Conservation (phyloP, 2,329 filamentous ascomycete genomes). For the Neofusicoccum umdonicola region DNA sequence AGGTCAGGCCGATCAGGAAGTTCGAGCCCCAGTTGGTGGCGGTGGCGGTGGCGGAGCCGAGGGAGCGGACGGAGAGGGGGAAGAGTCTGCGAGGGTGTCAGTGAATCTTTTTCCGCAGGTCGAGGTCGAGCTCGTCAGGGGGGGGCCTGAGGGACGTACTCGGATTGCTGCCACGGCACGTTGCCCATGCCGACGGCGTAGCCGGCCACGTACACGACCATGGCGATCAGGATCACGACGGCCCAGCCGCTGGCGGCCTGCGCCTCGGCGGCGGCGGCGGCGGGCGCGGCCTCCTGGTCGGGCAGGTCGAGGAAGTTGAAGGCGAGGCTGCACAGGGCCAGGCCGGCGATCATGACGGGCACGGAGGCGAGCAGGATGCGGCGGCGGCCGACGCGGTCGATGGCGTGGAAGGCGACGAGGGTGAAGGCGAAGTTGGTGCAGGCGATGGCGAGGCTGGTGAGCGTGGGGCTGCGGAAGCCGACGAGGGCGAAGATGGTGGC, state of each 20-base stretch:
- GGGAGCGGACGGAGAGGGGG: slow-evolving; percentile 68
- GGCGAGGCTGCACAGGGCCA: slow-evolving; percentile 68
- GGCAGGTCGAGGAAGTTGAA: slow-evolving; percentile 64
- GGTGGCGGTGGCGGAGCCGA: slow-evolving; percentile 71
- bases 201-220: slow-evolving; percentile 79
- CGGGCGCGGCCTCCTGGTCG: slow-evolving; percentile 18
- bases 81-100: slow-evolving; percentile 54
- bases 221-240: slow-evolving; percentile 64
- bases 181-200: slow-evolving; percentile 88
- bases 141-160: slow-evolving; percentile 43
- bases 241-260: slow-evolving; percentile 25
- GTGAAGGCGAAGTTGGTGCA: slow-evolving; percentile 48
- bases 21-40: slow-evolving; percentile 88
- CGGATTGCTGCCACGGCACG: slow-evolving; percentile 94
- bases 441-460: slow-evolving; percentile 45
- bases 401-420: slow-evolving; percentile 44
- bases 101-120: neutral
- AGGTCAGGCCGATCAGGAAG: slow-evolving; percentile 80
- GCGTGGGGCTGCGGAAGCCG: slow-evolving; percentile 46
- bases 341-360: slow-evolving; percentile 75
- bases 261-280: slow-evolving; percentile 21
- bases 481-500: slow-evolving; percentile 48
- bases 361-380: slow-evolving; percentile 76
- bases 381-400: slow-evolving; percentile 45
- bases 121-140: neutral